Evolutionary conservation across 2,329 filamentous ascomycete species (phyloP).

Genomic region (Lasiodiplodia hormozganensis): DNA sequence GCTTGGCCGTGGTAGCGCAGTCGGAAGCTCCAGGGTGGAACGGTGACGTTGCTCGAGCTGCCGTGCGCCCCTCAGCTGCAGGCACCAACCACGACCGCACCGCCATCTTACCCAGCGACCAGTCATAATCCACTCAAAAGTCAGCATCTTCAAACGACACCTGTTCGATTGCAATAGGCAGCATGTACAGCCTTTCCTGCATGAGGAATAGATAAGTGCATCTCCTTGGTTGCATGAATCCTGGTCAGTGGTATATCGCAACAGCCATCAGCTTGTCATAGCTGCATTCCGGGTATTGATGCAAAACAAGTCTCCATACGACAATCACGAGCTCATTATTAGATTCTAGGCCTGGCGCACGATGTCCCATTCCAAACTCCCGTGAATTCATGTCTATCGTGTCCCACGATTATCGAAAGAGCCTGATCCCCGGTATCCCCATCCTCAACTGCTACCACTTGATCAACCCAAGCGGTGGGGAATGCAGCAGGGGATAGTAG

Average conservation of each 20-base stretch:
- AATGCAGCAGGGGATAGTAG: neutral
- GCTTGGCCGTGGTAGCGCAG: neutral
- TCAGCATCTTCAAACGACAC: neutral
- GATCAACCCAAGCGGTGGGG: neutral
- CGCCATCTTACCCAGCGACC: neutral
- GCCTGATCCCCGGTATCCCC: neutral
- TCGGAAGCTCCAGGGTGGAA: constrained; percentile 1
- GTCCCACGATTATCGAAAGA: constrained; percentile 8
- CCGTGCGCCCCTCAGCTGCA: constrained; percentile 8
- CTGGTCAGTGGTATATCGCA: too few relatives aligned
- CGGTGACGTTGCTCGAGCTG: constrained; percentile 18
- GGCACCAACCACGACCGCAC: neutral
- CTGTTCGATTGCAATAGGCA: neutral
- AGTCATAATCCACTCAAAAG: neutral
- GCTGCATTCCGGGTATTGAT: neutral
- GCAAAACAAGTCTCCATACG: neutral
- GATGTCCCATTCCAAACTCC: constrained; percentile 19
- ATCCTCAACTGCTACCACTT: constrained; percentile 1
- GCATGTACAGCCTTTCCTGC: too few relatives aligned
- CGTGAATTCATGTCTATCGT: constrained; percentile 29
- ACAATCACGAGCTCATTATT: neutral
- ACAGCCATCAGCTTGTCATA: too few relatives aligned
- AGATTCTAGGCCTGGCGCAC: neutral
- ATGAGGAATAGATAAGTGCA: too few relatives aligned
- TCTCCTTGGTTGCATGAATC: too few relatives aligned